Evolutionary conservation across 2,329 filamentous ascomycete genomes (phyloP).

Genomic region (Sporothrix schenckii): DNA sequence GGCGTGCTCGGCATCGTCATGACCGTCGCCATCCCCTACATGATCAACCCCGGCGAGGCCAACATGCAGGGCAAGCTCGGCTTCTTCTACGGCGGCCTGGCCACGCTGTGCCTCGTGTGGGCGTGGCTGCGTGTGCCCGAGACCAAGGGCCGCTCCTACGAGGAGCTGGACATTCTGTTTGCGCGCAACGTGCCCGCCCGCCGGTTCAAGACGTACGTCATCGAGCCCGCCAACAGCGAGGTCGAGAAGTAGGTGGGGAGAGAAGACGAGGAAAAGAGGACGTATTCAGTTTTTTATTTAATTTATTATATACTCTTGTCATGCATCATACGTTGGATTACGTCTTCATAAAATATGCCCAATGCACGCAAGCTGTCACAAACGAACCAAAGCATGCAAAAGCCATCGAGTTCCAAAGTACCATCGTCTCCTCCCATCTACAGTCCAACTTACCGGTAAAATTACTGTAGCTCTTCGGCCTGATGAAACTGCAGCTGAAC

Average conservation of each 20-base stretch:
- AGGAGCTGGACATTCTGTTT: slow-evolving; percentile 61
- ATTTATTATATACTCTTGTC: too few species aligned
- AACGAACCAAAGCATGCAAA: too few species aligned
- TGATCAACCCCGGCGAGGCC: slow-evolving; percentile 50
- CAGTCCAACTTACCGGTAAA: too few species aligned
- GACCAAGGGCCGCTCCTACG: slow-evolving; percentile 57
- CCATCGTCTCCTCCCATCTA: too few species aligned
- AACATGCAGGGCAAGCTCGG: slow-evolving; percentile 52
- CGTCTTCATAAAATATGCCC: too few species aligned
- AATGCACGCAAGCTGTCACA: too few species aligned
- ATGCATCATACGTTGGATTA: too few species aligned
- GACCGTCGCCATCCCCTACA: slow-evolving; percentile 51
- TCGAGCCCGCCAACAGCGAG: background rate
- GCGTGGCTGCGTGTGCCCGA: slow-evolving; percentile 59
- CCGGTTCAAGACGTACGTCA: slow-evolving; percentile 41
- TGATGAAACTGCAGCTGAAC: too few species aligned
- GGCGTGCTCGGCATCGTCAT: slow-evolving; percentile 48
- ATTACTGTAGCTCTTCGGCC: too few species aligned
- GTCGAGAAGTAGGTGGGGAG: background rate
- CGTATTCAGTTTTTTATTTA: too few species aligned
- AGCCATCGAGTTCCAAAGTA: too few species aligned
- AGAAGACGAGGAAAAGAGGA: too few species aligned
- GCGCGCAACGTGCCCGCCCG: slow-evolving; percentile 49
- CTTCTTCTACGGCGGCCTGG: slow-evolving; percentile 53
- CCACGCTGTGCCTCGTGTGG: slow-evolving; percentile 53